Base-by-base conservation (phyloP, 108 stramenopile species). In the Nannochloropsis gaditana region DNA sequence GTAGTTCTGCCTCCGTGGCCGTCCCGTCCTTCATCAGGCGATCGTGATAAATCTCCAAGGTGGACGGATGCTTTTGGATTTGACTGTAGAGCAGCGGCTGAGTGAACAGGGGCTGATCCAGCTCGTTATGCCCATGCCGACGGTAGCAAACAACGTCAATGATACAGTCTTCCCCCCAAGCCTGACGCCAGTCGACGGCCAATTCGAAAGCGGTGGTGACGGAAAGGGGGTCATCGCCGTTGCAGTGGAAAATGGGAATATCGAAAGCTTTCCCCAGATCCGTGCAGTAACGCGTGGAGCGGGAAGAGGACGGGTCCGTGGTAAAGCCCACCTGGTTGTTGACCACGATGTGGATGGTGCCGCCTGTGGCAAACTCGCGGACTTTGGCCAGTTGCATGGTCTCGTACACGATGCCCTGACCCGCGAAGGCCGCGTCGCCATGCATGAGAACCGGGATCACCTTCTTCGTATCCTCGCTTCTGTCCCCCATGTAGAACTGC, bases 301-400 rank as follows among this genome's bases (percentile, higher is more conserved):
- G 95, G 84, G 94, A 94, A 90, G 98, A 92, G 84, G 93, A 90
- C 43, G 99, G 97, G 89, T 97, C 95, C 43, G 97, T 97, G 17
- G 99, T 99, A 93, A 98, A 99, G 19, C 99, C 99, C 90, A 99
- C 90, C 91, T 99, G 99, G 89, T 99, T 99, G 92, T 99, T 98
- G 45, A 98, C 96, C 90, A 99, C 93, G 80, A 99, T 96, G 90
- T 99, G 99, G 89, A 99, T 97, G 79, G 97, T 97, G 19, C 99
- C 99, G n/a, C 97, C 97, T 45, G 95, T 95, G 83, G 92, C 91
- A 90, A 96, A 99, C 90, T 98, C 96, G 9, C 88, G 89, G 19
- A 92, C 92, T 3, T 92, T 89, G 5, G 95, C 92, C 89, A 99
- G 82, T 84, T 98, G 96, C 96, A 99, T 98, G 42, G 97, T 96